A percentile compares a stretch with the other conserved stretches of the same genome.
Conservation (phyloP, 2,329 filamentous ascomycete genomes). For the Microsporum ferrugineum region DNA sequence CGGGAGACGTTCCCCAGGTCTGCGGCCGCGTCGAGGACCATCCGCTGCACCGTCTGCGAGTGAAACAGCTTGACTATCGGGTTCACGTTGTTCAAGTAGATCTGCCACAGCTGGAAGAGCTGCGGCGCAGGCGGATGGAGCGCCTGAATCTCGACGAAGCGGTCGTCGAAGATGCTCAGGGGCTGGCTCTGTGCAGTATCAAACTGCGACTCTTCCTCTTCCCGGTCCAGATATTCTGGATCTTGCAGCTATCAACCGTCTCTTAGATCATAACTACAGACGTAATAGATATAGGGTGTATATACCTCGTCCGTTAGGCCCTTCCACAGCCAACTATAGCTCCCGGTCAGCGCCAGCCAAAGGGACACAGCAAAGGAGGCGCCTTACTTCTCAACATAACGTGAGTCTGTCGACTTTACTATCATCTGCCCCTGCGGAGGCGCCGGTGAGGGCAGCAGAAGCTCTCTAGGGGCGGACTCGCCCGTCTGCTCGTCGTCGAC, state of each 20-base stretch:
- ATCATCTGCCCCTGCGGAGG: neutral
- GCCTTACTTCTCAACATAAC: neutral
- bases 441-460: neutral
- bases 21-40: conserved; percentile 35
- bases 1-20: conserved; percentile 37
- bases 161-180: neutral
- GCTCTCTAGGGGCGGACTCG: neutral
- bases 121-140: conserved; percentile 7
- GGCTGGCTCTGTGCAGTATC: neutral
- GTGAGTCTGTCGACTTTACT: neutral
- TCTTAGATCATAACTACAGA: neutral
- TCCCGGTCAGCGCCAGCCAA: neutral
- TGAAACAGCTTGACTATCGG: conserved; percentile 47
- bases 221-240: neutral
- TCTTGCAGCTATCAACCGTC: neutral
- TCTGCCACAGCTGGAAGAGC: conserved; percentile 15
- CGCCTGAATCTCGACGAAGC: neutral
- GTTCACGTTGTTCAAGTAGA: conserved; percentile 34
- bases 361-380: too few relatives aligned
- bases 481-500: neutral
- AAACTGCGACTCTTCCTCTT: neutral
- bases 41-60: conserved; percentile 39
- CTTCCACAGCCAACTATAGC: neutral
- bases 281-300: neutral
- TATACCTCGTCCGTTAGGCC: neutral